phyloP scores from a whole-genome alignment of 441 rosid species.

The Erodium moschatum region DNA sequence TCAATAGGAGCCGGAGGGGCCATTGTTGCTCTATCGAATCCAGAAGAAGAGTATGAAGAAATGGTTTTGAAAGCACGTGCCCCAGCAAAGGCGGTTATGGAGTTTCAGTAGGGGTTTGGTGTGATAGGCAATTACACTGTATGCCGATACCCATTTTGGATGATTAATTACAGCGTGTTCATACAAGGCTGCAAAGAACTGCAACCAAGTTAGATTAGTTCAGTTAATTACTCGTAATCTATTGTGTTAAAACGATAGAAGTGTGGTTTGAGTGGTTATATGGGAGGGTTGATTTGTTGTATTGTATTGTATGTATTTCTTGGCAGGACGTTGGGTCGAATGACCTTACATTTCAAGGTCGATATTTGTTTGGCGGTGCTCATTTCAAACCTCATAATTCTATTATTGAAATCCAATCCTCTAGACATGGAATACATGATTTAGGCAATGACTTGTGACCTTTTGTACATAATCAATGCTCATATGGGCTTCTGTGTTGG shows the following conservation, averaged over 20 bases:
- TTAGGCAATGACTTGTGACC: too few relatives aligned
- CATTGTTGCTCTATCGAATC: conserved; percentile 65
- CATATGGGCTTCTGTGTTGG: too few relatives aligned
- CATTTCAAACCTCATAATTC: too few relatives aligned
- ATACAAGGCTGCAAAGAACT: conserved; percentile 4
- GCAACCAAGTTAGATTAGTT: conserved; percentile 11
- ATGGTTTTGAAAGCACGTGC: conserved; percentile 75
- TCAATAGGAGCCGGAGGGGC: conserved; percentile 95
- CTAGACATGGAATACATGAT: too few relatives aligned
- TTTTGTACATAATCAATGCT: too few relatives aligned
- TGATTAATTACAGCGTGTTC: background rate
- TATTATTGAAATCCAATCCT: too few relatives aligned
- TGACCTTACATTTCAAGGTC: too few relatives aligned
- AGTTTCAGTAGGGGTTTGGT: conserved; percentile 29
- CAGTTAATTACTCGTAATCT: background rate
- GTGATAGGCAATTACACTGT: too few relatives aligned
- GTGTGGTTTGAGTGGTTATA: background rate
- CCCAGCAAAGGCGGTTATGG: conserved; percentile 61
- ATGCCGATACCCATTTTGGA: background rate
- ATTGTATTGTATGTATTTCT: too few relatives aligned
- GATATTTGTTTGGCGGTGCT: too few relatives aligned
- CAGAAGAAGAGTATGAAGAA: conserved; percentile 78
- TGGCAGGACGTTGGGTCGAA: too few relatives aligned
- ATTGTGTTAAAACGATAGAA: conserved; percentile 8
- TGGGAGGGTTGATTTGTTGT: background rate